Evolutionary conservation across 2,329 filamentous ascomycete genomes (phyloP).

Genomic region (Sarocladium brachiariae): DNA sequence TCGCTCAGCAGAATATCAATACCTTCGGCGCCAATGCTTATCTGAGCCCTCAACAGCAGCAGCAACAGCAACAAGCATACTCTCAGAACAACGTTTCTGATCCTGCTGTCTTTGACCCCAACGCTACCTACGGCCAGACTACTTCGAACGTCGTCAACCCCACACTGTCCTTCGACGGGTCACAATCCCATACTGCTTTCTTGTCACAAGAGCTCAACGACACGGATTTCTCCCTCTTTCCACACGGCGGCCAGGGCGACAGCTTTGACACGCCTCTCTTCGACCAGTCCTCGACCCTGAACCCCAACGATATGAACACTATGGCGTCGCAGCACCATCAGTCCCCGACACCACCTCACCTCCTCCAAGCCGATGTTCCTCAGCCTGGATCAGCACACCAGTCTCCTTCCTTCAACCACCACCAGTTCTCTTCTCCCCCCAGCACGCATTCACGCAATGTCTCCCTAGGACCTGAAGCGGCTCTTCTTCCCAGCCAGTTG

Average conservation of each 20-base stretch:
- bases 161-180: conserved; percentile 31
- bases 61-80: conserved; percentile 26
- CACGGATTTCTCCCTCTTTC: conserved; percentile 60
- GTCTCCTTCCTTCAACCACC: conserved; percentile 50
- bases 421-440: conserved; percentile 46
- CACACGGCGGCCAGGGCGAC: conserved; percentile 44
- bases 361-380: conserved; percentile 42
- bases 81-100: conserved; percentile 26
- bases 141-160: conserved; percentile 28
- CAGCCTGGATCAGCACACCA: conserved; percentile 44
- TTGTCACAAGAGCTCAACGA: conserved; percentile 45
- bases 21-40: conserved; percentile 39
- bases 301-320: conserved; percentile 40
- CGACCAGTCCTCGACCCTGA: conserved; percentile 34
- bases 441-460: conserved; percentile 47
- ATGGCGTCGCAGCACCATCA: conserved; percentile 52
- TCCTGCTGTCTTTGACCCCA: conserved; percentile 33
- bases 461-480: conserved; percentile 51
- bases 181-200: conserved; percentile 37
- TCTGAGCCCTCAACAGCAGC: conserved; percentile 30
- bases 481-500: conserved; percentile 45
- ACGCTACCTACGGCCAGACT: conserved; percentile 36
- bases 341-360: conserved; percentile 49
- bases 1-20: conserved; percentile 27
- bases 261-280: conserved; percentile 59